Evolutionary conservation across 2,329 filamentous ascomycete species (phyloP), one percentile per base, ranked within the genome.

Genomic region (Neophaeococcomyces aloes): DNA sequence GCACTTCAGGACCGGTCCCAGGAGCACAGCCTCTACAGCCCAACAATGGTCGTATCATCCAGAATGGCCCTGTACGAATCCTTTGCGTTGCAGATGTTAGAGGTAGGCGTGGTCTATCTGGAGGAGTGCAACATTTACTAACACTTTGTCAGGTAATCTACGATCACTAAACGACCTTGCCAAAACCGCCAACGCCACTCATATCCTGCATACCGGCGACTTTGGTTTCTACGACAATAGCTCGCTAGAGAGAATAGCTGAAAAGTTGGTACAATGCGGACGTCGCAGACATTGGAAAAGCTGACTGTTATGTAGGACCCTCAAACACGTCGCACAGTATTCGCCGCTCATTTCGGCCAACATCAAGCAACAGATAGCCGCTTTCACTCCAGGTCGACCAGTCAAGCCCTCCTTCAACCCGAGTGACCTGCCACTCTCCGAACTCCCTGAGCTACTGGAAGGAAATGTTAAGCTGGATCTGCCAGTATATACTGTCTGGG

Each of bases 151-250:
- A 98, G 91, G 91, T 66, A 95, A 96, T 65, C 72, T 98, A 56
- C 80, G 83, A 68, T 95, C 91, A 54, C 73, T 98, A 59, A 98
- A 98, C 69, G 88, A 96, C 49, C 81, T 98, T 49, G 91, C 91
- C 53, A 93, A 86, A 66, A 84, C 91, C 62, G 89, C 91, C 50
- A 84, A 84, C 62, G 91, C 91, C 57, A 87, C 95, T 68, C 87
- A 95, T 69, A 94, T 98, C 65, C 87, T 98, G 59, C 91, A 98
- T 67, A 98, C 91, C 15, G 91, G 91, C 65, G 91, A 98, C 65
- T 98, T 98, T 63, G 91, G 91, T 51, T 98, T 98, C 70, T 98
- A 98, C 70, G 91, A 98, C 65, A 84, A 94, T 58, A 86, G 82
- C 43, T 98, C 91, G 29, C 72, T 98, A 54, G 89, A 96, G 59